These are phyloP conservation scores for Phoma sp. DNA, from an alignment of 2,329 filamentous ascomycete species.

Conservation along the genomic window DNA sequence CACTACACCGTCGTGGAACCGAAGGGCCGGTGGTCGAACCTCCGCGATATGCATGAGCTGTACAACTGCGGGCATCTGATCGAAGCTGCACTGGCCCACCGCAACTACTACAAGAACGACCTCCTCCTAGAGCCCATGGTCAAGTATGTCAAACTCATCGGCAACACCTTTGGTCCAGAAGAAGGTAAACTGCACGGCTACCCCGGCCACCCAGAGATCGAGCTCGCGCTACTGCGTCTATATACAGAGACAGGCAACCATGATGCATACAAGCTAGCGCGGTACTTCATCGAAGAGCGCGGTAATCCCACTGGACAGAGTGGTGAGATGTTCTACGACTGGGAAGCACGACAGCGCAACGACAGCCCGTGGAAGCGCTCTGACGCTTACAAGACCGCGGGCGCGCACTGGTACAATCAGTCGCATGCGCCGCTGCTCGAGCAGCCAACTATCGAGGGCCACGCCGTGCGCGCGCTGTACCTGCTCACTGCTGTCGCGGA, in stretches of 20 bases:
- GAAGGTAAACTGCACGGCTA: slow-evolving; percentile 62
- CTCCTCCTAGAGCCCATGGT: slow-evolving; percentile 59
- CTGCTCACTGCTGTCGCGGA: slow-evolving; percentile 65
- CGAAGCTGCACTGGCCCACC: slow-evolving; percentile 46
- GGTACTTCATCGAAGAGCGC: slow-evolving; percentile 64
- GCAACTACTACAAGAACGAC: slow-evolving; percentile 59
- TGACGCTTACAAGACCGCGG: slow-evolving; percentile 53
- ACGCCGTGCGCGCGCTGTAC: slow-evolving; percentile 66
- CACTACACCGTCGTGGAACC: slow-evolving; percentile 67
- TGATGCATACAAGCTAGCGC: slow-evolving; percentile 55
- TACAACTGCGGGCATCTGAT: slow-evolving; percentile 67
- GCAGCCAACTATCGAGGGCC: slow-evolving; percentile 63
- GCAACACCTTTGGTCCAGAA: slow-evolving; percentile 58
- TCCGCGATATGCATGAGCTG: slow-evolving; percentile 68
- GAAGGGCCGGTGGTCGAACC: slow-evolving; percentile 61
- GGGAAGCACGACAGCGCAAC: slow-evolving; percentile 59
- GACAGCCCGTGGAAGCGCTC: slow-evolving; percentile 57
- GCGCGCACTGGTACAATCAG: slow-evolving; percentile 60
- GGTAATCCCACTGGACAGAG: slow-evolving; percentile 59
- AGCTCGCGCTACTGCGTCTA: slow-evolving; percentile 57
- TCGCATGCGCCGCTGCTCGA: slow-evolving; percentile 62
- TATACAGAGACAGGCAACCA: slow-evolving; percentile 49
- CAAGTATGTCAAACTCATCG: slow-evolving; percentile 62
- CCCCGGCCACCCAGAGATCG: slow-evolving; percentile 65
- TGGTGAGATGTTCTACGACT: slow-evolving; percentile 61